These are phyloP conservation scores for Colletotrichum lentis DNA, from an alignment of 2,329 filamentous ascomycete genomes.

Conservation along the genomic window DNA sequence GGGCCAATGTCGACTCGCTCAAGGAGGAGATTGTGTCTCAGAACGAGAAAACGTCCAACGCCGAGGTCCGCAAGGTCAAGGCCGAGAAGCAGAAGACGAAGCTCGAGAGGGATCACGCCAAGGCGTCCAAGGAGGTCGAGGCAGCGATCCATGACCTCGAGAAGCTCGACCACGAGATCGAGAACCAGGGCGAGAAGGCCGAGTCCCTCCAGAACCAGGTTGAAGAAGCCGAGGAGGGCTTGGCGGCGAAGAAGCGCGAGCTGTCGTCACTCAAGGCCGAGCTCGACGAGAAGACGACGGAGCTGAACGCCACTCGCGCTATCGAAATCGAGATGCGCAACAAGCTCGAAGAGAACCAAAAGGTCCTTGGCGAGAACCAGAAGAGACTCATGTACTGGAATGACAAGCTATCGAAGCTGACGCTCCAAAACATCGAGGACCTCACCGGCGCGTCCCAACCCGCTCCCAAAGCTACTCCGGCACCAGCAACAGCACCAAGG, in stretches of 20 bases:
- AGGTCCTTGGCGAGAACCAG: conserved; percentile 84
- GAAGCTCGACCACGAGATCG: conserved; percentile 79
- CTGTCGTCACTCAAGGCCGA: conserved; percentile 82
- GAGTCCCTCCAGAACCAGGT: conserved; percentile 76
- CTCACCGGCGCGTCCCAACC: conserved; percentile 56
- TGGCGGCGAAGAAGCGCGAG: conserved; percentile 82
- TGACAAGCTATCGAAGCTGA: conserved; percentile 86
- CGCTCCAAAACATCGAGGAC: conserved; percentile 81
- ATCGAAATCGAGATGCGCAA: conserved; percentile 98
- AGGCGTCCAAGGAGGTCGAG: conserved; percentile 81
- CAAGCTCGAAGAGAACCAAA: conserved; percentile 95
- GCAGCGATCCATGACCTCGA: conserved; percentile 76
- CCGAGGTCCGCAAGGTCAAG: conserved; percentile 89
- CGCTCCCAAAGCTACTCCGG: conserved; percentile 36
- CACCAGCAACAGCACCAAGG: background rate
- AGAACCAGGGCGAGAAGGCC: conserved; percentile 77
- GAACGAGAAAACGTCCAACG: conserved; percentile 81
- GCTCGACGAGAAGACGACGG: conserved; percentile 83
- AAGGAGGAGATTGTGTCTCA: conserved; percentile 86
- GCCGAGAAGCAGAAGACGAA: conserved; percentile 92
- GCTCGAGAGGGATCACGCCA: conserved; percentile 81
- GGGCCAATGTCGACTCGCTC: conserved; percentile 86
- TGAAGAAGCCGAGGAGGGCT: conserved; percentile 81
- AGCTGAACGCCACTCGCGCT: conserved; percentile 88
- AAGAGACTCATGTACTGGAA: conserved; percentile 86